Evolutionary conservation across 169 alveolate species (phyloP).

Genomic region (Cryptosporidium canis): DNA sequence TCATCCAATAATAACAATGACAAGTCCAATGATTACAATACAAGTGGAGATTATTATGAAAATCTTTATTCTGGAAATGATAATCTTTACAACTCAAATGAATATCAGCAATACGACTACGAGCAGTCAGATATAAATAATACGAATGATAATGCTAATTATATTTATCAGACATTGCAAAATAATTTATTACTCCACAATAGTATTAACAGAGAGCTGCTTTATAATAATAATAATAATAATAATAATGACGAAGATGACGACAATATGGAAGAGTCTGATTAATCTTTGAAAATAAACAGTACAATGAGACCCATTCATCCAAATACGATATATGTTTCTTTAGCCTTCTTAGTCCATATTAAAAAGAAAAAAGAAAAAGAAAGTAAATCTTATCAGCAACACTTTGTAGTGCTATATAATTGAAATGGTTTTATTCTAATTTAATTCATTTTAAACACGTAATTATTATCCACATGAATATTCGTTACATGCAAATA

Average conservation of each 20-base stretch:
- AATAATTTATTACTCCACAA: background rate
- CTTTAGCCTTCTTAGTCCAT: background rate
- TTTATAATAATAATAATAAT: background rate
- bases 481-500: background rate
- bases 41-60: slow-evolving; percentile 8
- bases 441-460: background rate
- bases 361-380: background rate
- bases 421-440: too few species aligned
- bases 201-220: background rate
- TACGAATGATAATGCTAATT: background rate
- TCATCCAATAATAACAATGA: background rate
- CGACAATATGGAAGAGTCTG: slow-evolving; percentile 70
- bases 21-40: background rate
- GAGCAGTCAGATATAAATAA: background rate
- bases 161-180: background rate
- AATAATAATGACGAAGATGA: slow-evolving; percentile 23
- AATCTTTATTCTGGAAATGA: slow-evolving; percentile 8
- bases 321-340: background rate
- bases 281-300: slow-evolving; percentile 8
- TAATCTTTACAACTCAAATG: background rate
- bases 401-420: background rate
- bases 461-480: background rate
- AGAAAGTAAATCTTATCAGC: background rate
- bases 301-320: too few species aligned
- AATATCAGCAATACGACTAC: background rate